These are phyloP conservation scores for Skeletonema marinoi DNA, from an alignment of 108 stramenopile genomes.

Conservation along the genomic window DNA sequence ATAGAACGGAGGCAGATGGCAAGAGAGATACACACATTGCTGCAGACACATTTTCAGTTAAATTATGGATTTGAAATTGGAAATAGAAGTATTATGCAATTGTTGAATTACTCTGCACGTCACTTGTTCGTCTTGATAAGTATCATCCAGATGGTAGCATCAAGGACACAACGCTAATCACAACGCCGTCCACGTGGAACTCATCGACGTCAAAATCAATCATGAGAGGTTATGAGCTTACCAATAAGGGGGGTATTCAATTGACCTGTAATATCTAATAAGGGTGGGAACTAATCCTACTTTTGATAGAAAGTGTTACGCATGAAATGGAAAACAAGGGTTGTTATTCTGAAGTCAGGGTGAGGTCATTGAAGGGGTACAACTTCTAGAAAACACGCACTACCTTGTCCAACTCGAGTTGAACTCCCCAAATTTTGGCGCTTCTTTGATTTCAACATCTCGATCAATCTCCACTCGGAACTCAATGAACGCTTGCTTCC, in stretches of 20 bases:
- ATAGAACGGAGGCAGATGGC: neutral
- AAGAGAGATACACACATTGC: neutral
- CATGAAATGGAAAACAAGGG: neutral
- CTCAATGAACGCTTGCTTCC: neutral
- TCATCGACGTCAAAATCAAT: no score
- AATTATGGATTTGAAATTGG: neutral
- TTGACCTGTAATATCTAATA: neutral
- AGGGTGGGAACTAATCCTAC: neutral
- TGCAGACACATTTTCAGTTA: neutral
- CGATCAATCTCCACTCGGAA: neutral
- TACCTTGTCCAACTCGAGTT: neutral
- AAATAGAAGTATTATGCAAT: neutral
- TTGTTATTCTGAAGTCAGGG: neutral
- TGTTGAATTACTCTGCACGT: no score
- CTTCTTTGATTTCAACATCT: neutral
- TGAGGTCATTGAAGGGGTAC: neutral
- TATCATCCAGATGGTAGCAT: no score
- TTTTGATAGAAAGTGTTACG: neutral
- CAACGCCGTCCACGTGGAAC: no score
- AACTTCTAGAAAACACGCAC: neutral
- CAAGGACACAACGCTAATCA: no score
- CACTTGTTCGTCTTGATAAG: no score
- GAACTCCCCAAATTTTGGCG: neutral
- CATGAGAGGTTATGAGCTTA: neutral
- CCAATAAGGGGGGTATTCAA: neutral